Evolutionary conservation across 805 yeast species (phyloP).

Genomic region (Monosporozyma unispora): DNA sequence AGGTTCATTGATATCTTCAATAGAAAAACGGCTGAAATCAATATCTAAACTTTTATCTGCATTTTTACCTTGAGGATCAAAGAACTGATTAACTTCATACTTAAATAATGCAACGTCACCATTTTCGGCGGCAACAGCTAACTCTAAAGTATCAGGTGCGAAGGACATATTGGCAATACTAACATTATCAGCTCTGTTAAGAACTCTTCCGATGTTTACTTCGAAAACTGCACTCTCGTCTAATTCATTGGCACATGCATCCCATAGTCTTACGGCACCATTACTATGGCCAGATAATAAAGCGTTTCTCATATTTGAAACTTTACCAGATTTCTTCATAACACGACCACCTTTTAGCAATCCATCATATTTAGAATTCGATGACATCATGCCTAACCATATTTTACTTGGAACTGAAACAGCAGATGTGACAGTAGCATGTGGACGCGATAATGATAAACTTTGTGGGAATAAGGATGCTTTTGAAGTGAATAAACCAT

Average conservation of each 20-base stretch:
- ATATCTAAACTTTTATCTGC: conserved; percentile 12
- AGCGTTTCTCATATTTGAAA: conserved; percentile 44
- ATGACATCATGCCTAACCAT: conserved; percentile 69
- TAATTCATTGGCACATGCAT: conserved; percentile 68
- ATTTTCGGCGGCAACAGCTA: conserved; percentile 54
- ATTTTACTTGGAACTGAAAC: conserved; percentile 50
- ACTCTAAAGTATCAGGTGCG: conserved; percentile 68
- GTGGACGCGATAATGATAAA: conserved; percentile 69
- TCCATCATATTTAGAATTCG: conserved; percentile 27
- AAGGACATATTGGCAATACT: conserved; percentile 55
- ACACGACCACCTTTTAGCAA: conserved; percentile 74
- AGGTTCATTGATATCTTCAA: conserved; percentile 12
- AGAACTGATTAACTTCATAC: conserved; percentile 48
- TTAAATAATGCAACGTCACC: conserved; percentile 74
- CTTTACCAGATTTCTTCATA: conserved; percentile 38
- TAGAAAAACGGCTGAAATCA: conserved; percentile 20
- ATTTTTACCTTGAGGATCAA: conserved; percentile 25
- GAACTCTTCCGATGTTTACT: conserved; percentile 43
- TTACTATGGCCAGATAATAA: conserved; percentile 80
- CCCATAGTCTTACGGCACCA: conserved; percentile 78
- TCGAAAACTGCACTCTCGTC: conserved; percentile 52
- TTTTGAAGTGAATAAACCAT: conserved; percentile 41
- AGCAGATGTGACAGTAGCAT: conserved; percentile 47
- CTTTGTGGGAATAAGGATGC: conserved; percentile 72
- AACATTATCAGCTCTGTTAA: conserved; percentile 37